Conservation (phyloP, 495 filamentous ascomycete species). For the Neurospora cerealis region DNA sequence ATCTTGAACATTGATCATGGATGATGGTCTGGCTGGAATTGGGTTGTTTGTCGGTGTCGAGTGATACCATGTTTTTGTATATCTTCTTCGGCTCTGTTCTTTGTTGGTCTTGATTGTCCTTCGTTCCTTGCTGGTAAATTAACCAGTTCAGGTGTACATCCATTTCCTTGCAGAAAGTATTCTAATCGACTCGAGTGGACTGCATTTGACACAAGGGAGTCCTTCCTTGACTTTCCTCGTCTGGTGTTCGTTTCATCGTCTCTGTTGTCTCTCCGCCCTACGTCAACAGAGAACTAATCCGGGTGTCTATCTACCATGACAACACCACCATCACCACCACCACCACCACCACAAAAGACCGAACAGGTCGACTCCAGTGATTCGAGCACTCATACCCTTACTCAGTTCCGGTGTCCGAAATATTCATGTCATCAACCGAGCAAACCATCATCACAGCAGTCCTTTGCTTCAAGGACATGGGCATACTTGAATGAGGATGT, state of each 20-base stretch:
- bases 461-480: constrained; percentile 20
- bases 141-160: not conserved
- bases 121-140: not conserved
- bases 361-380: not conserved
- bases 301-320: not conserved
- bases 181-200: not conserved
- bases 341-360: not conserved
- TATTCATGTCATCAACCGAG: not conserved
- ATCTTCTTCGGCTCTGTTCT: not conserved
- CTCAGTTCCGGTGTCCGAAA: not conserved
- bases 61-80: not conserved
- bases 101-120: not conserved
- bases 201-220: not conserved
- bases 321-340: not conserved
- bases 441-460: not conserved
- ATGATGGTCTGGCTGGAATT: not conserved
- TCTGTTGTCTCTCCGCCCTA: not conserved
- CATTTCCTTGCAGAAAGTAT: not conserved
- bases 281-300: not conserved
- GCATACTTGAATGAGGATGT: constrained; percentile 28
- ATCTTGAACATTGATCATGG: not conserved
- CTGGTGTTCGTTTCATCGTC: not conserved
- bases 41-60: not conserved
- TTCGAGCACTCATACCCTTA: not conserved
- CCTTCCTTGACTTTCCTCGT: not conserved